These are phyloP conservation scores for Daedalea quercina DNA, from an alignment of 768 basidiomycete genomes.

Conservation along the genomic window DNA sequence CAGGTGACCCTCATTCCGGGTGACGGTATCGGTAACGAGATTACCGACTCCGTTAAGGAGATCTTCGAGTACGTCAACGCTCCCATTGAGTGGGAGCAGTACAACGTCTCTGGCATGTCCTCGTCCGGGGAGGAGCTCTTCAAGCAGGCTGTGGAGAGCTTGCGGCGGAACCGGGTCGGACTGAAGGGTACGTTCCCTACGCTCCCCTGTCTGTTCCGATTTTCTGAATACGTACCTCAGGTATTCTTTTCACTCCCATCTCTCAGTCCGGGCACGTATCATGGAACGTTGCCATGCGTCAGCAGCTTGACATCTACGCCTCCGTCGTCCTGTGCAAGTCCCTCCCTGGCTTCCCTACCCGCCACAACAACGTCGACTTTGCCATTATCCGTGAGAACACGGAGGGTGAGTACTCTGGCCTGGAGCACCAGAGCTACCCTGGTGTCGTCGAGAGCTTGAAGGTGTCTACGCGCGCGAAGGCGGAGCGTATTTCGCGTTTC, in stretches of 20 bases:
- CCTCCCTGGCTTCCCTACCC: constrained; percentile 90
- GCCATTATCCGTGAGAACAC: constrained; percentile 99
- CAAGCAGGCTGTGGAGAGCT: constrained; percentile 95
- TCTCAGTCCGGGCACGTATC: constrained; percentile 96
- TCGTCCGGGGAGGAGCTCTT: constrained; percentile 92
- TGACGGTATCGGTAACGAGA: constrained; percentile 95
- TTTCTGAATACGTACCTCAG: constrained; percentile 32
- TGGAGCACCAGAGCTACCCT: constrained; percentile 97
- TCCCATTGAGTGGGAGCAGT: constrained; percentile 99
- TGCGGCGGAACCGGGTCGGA: constrained; percentile 96
- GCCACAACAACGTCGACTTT: constrained; percentile 96
- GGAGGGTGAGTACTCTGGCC: constrained; percentile 98
- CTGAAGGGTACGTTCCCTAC: constrained; percentile 70
- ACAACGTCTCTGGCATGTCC: constrained; percentile 95
- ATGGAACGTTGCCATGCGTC: constrained; percentile 99
- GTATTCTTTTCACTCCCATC: constrained; percentile 97
- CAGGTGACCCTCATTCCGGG: constrained; percentile 97
- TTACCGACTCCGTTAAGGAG: constrained; percentile 97
- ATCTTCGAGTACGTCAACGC: constrained; percentile 97
- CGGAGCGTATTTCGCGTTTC: constrained; percentile 93
- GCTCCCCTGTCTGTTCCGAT: background rate
- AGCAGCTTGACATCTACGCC: constrained; percentile 98
- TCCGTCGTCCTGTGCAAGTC: constrained; percentile 98
- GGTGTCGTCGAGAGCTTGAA: constrained; percentile 98
- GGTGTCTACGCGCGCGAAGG: constrained; percentile 91